Evolutionary conservation across 306 rosid genomes (phyloP), one percentile per base, ranked within the genome.

Genomic region (Quercus variabilis): DNA sequence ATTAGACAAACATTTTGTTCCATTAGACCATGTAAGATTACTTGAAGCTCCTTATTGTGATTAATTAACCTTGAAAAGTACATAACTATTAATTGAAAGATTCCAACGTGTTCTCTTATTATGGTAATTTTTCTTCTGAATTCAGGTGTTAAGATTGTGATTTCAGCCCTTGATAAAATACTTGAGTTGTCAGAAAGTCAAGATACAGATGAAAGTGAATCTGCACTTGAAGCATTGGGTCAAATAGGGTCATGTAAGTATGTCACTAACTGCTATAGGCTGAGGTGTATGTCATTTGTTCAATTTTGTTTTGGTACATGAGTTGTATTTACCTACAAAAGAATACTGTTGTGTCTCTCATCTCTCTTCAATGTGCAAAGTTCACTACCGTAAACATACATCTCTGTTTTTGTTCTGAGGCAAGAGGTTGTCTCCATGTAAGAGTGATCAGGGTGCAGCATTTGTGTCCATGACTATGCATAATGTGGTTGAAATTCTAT

Each of bases 201-300:
- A 38, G 92, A 90, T 74, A 86, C 76, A 58, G 92, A 95, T 77
- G 97, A 91, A 79, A 83, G 80, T 80, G 99, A 93, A 90, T 80
- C 91, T 80, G 97, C 97, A 62, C 86, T 95, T 56, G 99, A 95
- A 83, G 96, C 99, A 30, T 81, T 95, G 80, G 99, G 98, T 83
- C 88, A 89, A 77, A 93, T 95, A 35, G 99, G 99, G 79, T 87
- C 89, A 55, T 81, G 99, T 95, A 91, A 88, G 99, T 86, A 79
- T 81, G 87, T 75, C 65, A 75, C 31, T 77, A 64, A 49, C 46
- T 43, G 35, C 26, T 55, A 63, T 72, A 20, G 55, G 55, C 74
- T 26, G 18, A 57, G 20, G 75, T 64, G 17, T 17, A 19, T 30
- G 46, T 30, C 70, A 14, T 67, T 3, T 25, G 10, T 67, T 67